Evolutionary conservation across 2,329 filamentous ascomycete genomes (phyloP).

Genomic region (Paecilomyces formosus): DNA sequence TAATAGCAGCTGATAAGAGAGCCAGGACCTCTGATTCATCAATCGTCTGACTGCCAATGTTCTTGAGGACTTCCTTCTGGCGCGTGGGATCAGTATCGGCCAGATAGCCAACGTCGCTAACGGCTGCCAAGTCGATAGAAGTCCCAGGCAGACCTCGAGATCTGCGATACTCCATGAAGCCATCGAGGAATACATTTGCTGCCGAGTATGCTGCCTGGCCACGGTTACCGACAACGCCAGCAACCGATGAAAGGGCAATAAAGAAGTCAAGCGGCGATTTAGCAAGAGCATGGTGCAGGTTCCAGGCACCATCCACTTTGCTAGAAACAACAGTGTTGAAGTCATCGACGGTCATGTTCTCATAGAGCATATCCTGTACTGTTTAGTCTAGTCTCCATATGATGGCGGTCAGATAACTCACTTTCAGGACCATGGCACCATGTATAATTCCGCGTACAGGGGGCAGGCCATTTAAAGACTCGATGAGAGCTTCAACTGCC

Average conservation of each 20-base stretch:
- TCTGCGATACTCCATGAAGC: conserved; percentile 5
- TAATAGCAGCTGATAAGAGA: no score
- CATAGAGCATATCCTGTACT: conserved; percentile 26
- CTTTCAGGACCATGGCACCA: not conserved
- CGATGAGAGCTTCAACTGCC: not conserved
- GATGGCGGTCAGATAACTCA: not conserved
- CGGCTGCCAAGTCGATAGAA: not conserved
- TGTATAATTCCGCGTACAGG: not conserved
- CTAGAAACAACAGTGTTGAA: not conserved
- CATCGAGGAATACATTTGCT: conserved; percentile 5
- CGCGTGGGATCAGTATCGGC: not conserved
- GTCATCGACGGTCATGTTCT: conserved; percentile 12
- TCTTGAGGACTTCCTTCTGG: not conserved
- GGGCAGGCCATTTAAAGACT: not conserved
- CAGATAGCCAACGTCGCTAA: not conserved
- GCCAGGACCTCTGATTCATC: not conserved
- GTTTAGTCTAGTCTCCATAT: not conserved
- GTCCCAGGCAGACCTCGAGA: not conserved
- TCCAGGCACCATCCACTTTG: conserved; percentile 6
- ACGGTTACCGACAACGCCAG: conserved; percentile 6
- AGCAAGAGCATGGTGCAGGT: conserved; percentile 5
- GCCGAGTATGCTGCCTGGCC: conserved; percentile 9
- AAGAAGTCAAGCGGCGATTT: conserved; percentile 8
- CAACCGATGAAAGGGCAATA: conserved; percentile 5
- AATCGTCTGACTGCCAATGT: not conserved